Base-by-base conservation (phyloP, 345 rosid genomes). In the Eucalyptus cloeziana region DNA sequence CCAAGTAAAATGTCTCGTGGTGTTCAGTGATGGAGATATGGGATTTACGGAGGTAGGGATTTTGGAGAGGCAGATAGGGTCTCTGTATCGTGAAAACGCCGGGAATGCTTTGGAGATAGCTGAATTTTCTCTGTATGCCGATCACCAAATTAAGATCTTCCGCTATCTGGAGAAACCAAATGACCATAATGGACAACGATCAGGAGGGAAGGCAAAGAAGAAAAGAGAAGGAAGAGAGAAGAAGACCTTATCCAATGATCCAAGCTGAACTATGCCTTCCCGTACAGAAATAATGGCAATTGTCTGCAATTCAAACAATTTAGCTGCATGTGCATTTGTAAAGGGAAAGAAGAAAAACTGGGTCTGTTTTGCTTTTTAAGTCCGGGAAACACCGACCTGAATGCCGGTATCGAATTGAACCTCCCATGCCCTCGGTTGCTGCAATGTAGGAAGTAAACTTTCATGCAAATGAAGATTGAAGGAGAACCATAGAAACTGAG, bases 401-500 rank as follows among this genome's bases (percentile, higher is more conserved):
- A 96, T 95, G 92, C 98, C 98, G 49, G 96, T 92, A 86, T 91
- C 93, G 93, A 96, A 96, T 51, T 95, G 96, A 58, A 90, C 86
- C 60, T 94, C 96, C 98, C 98, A 96, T 14, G 96, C 96, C 92
- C 88, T 95, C 25, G 98, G 98, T 87, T 94, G 94, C 96, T 95
- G 94, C 83, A 86, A 50, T 44, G n/a, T 52, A 60, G 45, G 67
- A 89, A 49, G 64, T 87, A 83, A 58, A 76, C 45, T 19, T 56
- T 62, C 33, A 50, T 37, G 47, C 43, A 45, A 64, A 60, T 86
- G 45, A 85, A 49, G 87, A 14, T 52, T 31, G 89, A 86, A 58
- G 64, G 47, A 40, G 51, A 47, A 64, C 45, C 80, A 49, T n/a
- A 56, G 86, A 69, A 50, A 60, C 58, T 4, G 43, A 52, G 25